Evolutionary conservation across 2,329 filamentous ascomycete species (phyloP).

Genomic region (Pseudogymnoascus sp.): DNA sequence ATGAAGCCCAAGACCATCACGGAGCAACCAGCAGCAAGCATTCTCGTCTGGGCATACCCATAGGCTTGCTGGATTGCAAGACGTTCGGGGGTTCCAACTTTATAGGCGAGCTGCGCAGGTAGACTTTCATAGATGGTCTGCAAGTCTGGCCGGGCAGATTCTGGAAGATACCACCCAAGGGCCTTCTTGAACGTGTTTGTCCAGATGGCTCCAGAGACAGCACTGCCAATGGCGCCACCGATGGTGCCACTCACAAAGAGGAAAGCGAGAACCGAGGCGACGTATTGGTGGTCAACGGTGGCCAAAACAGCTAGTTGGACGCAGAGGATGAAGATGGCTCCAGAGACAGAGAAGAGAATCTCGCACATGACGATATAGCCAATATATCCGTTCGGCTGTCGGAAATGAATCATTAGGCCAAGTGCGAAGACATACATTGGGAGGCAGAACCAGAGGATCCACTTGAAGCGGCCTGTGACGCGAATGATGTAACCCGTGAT

Average conservation of each 20-base stretch:
- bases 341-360: slow-evolving; percentile 42
- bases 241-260: slow-evolving; percentile 52
- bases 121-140: slow-evolving; percentile 45
- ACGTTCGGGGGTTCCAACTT: slow-evolving; percentile 34
- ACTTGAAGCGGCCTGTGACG: slow-evolving; percentile 43
- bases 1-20: slow-evolving; percentile 35
- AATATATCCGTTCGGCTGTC: slow-evolving; percentile 39
- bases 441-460: slow-evolving; percentile 38
- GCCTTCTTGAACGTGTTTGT: slow-evolving; percentile 48
- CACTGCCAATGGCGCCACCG: slow-evolving; percentile 50
- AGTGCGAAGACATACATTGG: slow-evolving; percentile 44
- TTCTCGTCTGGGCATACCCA: slow-evolving; percentile 39
- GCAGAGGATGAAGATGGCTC: slow-evolving; percentile 43
- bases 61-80: slow-evolving; percentile 52
- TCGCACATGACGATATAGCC: slow-evolving; percentile 47
- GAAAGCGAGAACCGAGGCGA: slow-evolving; percentile 51
- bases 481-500: slow-evolving; percentile 40
- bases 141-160: slow-evolving; percentile 29
- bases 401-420: slow-evolving; percentile 48
- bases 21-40: slow-evolving; percentile 42
- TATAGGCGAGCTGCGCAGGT: slow-evolving; percentile 42
- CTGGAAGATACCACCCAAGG: slow-evolving; percentile 43
- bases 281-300: slow-evolving; percentile 48
- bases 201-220: slow-evolving; percentile 58
- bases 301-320: slow-evolving; percentile 51